Evolutionary conservation across 441 rosid genomes (phyloP).

Genomic region (Euphorbia schlechtendalii): DNA sequence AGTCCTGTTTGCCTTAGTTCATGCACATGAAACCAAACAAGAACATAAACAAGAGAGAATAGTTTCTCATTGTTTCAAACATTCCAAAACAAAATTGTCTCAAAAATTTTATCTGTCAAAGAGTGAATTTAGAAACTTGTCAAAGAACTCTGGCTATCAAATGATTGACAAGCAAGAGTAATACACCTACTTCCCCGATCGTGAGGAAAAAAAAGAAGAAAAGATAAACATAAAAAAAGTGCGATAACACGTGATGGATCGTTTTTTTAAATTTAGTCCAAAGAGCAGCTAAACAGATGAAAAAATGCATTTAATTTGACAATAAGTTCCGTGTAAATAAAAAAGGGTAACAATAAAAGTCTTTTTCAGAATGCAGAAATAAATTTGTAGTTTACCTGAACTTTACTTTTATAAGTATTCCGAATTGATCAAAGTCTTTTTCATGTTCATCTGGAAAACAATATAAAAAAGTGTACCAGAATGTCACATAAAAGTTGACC

Average conservation of each 20-base stretch:
- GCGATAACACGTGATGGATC: background rate
- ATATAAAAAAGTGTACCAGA: slow-evolving; percentile 20
- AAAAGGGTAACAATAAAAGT: background rate
- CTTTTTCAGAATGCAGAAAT: slow-evolving; percentile 7
- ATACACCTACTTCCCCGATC: background rate
- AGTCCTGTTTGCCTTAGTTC: slow-evolving; percentile 62
- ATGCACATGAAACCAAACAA: slow-evolving; percentile 17
- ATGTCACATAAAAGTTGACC: background rate
- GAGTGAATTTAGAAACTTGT: background rate
- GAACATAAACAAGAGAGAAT: slow-evolving; percentile 8
- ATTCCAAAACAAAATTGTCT: background rate
- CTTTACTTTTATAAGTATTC: slow-evolving; percentile 84
- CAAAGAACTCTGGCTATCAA: too few relatives aligned
- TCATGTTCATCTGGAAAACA: slow-evolving; percentile 69
- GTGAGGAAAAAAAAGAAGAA: background rate
- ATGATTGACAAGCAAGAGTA: background rate
- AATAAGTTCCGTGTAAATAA: background rate
- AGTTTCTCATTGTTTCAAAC: background rate
- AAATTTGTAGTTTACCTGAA: slow-evolving; percentile 51
- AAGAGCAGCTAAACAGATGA: background rate
- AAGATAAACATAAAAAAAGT: background rate
- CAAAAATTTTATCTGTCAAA: too few relatives aligned
- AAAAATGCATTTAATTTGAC: background rate
- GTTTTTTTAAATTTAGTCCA: too few relatives aligned
- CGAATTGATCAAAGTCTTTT: slow-evolving; percentile 78